Evolutionary conservation across 75 land plant species (phyloP).

Genomic region (Chamaecyparis obtusa): DNA sequence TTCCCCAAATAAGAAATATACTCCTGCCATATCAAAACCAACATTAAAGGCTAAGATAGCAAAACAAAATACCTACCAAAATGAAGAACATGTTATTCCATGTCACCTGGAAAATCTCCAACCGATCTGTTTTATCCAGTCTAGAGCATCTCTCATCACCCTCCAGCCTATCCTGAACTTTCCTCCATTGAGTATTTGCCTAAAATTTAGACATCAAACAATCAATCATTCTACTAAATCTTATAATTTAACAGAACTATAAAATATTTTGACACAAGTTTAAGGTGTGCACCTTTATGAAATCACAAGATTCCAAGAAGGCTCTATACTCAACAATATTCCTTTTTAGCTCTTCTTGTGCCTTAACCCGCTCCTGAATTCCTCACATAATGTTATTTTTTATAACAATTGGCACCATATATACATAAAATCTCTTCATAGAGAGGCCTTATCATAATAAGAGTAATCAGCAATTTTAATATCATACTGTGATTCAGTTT

Average conservation of each 20-base stretch:
- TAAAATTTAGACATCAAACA: conserved; percentile 18
- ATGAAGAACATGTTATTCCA: conserved; percentile 6
- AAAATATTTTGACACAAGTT: background rate
- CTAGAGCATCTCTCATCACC: conserved; percentile 93
- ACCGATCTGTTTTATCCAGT: conserved; percentile 84
- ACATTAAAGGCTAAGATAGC: background rate
- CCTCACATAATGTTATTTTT: background rate
- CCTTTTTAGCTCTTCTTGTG: conserved; percentile 68
- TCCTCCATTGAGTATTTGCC: conserved; percentile 93
- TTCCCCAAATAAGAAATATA: conserved; percentile 84
- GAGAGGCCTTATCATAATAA: background rate
- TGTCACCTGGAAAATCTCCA: conserved; percentile 75
- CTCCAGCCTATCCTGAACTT: conserved; percentile 90
- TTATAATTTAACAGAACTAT: background rate
- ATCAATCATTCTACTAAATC: background rate
- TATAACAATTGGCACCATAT: background rate
- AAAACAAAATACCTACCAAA: background rate
- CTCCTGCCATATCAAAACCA: conserved; percentile 47
- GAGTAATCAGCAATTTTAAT: background rate
- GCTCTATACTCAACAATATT: conserved; percentile 56
- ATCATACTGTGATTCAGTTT: background rate
- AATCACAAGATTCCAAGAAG: conserved; percentile 84
- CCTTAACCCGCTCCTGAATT: conserved; percentile 77
- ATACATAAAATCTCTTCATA: background rate
- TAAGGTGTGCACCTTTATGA: conserved; percentile 62